Conservation (phyloP, 345 rosid species). For the rapeseed (Brassica napus) region Da-Ae NC_063448.1:52952001-52952500, state of each 20-base stretch:
- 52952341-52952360: conserved; percentile 1
- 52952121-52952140: background rate
- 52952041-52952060: background rate
- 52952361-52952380: conserved; percentile 5
- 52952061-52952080: background rate
- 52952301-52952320: conserved; percentile 12
- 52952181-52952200: background rate
- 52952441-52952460: conserved; percentile 52
- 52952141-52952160: conserved; percentile 1
- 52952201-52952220: conserved; percentile 8
- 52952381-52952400: conserved; percentile 20
- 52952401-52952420: background rate
- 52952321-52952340: conserved; percentile 16
- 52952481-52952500: conserved; percentile 97
- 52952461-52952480: conserved; percentile 85
- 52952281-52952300: conserved; percentile 9
- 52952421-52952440: background rate
- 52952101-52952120: background rate
- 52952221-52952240: conserved; percentile 24
- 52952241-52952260: conserved; percentile 24
- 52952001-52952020: background rate
- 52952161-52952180: conserved; percentile 20
- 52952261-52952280: conserved; percentile 10
- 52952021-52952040: background rate
- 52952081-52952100: background rate